Base-by-base conservation (phyloP, 495 filamentous ascomycete genomes). In the Hyaloscypha finlandica region DNA sequence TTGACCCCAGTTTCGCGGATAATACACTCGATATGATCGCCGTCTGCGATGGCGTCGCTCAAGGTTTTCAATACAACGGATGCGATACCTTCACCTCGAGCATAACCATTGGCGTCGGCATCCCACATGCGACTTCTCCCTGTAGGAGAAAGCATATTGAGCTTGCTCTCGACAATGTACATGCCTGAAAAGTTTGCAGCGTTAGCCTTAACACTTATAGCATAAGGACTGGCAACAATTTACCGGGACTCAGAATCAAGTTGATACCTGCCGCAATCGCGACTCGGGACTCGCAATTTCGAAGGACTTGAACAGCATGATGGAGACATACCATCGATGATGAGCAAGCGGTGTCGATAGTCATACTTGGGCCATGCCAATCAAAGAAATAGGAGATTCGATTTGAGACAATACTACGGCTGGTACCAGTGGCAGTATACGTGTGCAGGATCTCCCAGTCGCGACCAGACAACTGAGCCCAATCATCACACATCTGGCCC, bases 341-440 rank as follows among this genome's bases (percentile, higher is more conserved):
- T 3, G 92, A 95, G 74, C 93, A 96, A 31, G 92, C 93, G 3
- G 93, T 96, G 74, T 97, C 93, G 25, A 94, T 84, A 32, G 89
- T 94, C 73, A 91, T 90, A 64, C 89, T 81, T 0, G 81, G 69
- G 3, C 86, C 84, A 56, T 83, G 78, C 70, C 85, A 79, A 69
- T 86, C 82, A 66, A 85, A 86, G 69, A 83, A 85, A 59, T 86
- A 81, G 1, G 85, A 82, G 61, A 86, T 82, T n/a, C 93, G 86
- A 70, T 88, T 88, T 29, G 85, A 84, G 45, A 87, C 81, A 64
- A 89, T 84, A 4, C 79, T 77, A 51, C 81, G 80, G 59, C 79
- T 80, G 54, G 78, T 84, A 33, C 81, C 81, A 32, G 71, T 71
- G 0, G 67, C 62, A 33, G 31, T 62, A 61, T 81, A 80, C 4